Percentiles rank a stretch among this genome's conserved stretches.
Evolutionary conservation across 352 stramenopile genomes (phyloP).

Genomic region (Thraustochytrium striatum): DNA sequence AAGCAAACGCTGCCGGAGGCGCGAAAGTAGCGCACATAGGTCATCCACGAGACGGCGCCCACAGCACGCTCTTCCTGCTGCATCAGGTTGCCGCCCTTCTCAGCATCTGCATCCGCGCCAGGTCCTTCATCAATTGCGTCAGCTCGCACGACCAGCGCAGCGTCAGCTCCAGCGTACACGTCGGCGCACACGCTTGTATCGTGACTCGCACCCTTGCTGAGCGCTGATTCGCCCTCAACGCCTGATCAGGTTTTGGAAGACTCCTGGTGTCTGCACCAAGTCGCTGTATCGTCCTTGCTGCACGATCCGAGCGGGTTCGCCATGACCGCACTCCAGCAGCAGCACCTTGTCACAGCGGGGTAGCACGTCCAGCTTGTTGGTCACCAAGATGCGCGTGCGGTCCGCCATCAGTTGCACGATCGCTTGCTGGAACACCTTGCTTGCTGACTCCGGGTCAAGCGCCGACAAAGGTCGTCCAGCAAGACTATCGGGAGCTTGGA

Average conservation of each 20-base stretch:
- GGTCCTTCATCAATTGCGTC: neutral
- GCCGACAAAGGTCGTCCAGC: conserved; percentile 56
- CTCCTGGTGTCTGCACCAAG: neutral
- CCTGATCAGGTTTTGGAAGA: neutral
- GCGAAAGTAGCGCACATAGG: neutral
- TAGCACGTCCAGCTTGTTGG: conserved; percentile 65
- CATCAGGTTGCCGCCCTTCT: neutral
- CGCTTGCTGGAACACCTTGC: conserved; percentile 60
- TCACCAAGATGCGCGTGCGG: conserved; percentile 60
- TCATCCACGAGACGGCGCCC: neutral
- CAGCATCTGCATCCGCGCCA: neutral
- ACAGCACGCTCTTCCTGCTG: neutral
- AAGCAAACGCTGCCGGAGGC: neutral
- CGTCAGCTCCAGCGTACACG: neutral
- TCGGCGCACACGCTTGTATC: neutral
- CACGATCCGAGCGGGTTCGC: neutral
- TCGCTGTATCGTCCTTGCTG: conserved; percentile 14
- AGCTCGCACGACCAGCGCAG: neutral
- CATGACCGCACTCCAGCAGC: conserved; percentile 51
- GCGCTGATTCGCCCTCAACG: neutral
- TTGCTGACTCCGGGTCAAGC: conserved; percentile 59
- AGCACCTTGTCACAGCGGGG: conserved; percentile 61
- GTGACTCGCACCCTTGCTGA: neutral
- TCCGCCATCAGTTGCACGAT: conserved; percentile 51
- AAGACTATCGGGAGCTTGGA: too few relatives aligned